Conservation (phyloP, 768 basidiomycete species). For the Rhodocollybia butyracea region DNA sequence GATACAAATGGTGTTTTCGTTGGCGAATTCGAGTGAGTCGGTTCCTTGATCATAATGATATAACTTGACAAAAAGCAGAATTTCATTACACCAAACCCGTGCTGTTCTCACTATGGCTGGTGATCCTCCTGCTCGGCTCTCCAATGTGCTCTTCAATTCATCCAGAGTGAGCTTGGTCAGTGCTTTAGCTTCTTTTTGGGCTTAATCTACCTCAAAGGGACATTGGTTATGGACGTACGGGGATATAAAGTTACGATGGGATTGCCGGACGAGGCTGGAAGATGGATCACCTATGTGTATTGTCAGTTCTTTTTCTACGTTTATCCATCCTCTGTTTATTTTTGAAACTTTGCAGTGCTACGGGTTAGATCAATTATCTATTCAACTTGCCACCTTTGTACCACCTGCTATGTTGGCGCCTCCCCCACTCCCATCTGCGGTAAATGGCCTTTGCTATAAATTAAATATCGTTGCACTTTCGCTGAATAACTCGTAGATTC, state of each 20-base stretch:
- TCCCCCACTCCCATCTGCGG: conserved; percentile 43
- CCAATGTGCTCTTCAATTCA: conserved; percentile 31
- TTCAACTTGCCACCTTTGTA: conserved; percentile 42
- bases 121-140: conserved; percentile 33
- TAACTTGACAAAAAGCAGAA: no score
- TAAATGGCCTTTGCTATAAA: no score
- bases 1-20: conserved; percentile 29
- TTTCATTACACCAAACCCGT: conserved; percentile 38
- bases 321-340: background rate
- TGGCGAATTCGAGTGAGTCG: conserved; percentile 36
- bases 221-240: conserved; percentile 40
- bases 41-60: no score
- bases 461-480: no score
- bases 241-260: conserved; percentile 39
- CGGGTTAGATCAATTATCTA: conserved; percentile 18
- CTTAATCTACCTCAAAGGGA: conserved; percentile 18
- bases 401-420: conserved; percentile 44
- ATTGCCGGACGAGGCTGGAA: conserved; percentile 39
- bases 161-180: conserved; percentile 23
- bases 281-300: conserved; percentile 49
- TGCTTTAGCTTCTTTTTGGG: background rate
- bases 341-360: conserved; percentile 24
- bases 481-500: no score
- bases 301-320: conserved; percentile 22
- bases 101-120: conserved; percentile 40